phyloP scores from a whole-genome alignment of 1,139 yeast genomes.

The Saccharomycopsis phalli region DNA sequence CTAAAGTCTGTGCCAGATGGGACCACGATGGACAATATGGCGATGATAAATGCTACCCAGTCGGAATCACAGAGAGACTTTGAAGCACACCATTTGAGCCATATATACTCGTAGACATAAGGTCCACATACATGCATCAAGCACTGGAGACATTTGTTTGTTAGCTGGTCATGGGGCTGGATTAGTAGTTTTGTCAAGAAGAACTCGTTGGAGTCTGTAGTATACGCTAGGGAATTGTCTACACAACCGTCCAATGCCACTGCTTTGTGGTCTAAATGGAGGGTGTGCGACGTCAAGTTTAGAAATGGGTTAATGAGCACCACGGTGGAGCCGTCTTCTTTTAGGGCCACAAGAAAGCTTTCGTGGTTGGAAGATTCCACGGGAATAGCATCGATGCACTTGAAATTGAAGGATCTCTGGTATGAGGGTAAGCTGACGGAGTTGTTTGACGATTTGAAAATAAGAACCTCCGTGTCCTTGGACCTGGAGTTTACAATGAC shows the following conservation, averaged over 20 bases:
- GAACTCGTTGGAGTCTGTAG: conserved; percentile 22
- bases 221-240: conserved; percentile 20
- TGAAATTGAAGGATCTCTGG: conserved; percentile 20
- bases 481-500: conserved; percentile 33
- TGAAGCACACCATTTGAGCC: conserved; percentile 60
- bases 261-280: conserved; percentile 23
- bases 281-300: conserved; percentile 41
- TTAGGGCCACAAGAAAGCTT: conserved; percentile 32
- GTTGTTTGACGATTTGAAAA: conserved; percentile 32
- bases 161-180: conserved; percentile 39
- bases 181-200: conserved; percentile 31
- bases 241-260: conserved; percentile 16
- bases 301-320: conserved; percentile 59
- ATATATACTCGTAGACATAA: conserved; percentile 45
- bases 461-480: conserved; percentile 39
- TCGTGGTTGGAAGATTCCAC: conserved; percentile 22
- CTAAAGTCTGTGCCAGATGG: conserved; percentile 28
- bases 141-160: conserved; percentile 37
- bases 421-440: conserved; percentile 25
- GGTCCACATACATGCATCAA: conserved; percentile 52
- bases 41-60: conserved; percentile 54
- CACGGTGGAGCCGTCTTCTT: conserved; percentile 29
- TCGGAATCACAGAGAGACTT: conserved; percentile 39
- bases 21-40: conserved; percentile 40
- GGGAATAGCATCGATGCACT: conserved; percentile 23